Base-by-base conservation (phyloP, 2,329 filamentous ascomycete species). In the Botrytis pseudocinerea region DNA sequence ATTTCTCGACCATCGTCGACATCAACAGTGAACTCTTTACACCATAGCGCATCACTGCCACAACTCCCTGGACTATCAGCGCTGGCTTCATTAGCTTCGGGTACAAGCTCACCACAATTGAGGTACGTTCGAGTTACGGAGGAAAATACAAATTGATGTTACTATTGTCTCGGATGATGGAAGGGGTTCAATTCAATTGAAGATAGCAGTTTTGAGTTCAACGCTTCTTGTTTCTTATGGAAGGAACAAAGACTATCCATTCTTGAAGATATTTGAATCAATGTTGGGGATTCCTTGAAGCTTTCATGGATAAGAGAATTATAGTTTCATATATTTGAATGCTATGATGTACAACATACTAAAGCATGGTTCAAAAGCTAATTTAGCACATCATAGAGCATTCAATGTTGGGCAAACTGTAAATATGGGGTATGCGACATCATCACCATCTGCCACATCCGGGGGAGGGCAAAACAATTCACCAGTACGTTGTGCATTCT, bases 381-480 rank as follows among this genome's bases (percentile, higher is more conserved):
- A 80, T 70, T 72, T 28, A 63, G 44, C 66, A 65, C 64, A 70
- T 59, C 60, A 70, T 69, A 80, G 79, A 74, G 76, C 78, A 32
- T 80, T 80, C 73, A 79, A 77, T 74, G 75, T 78, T 51, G 78
- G 77, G 76, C 76, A 75, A 64, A 76, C 63, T 75, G 60, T 61
- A 46, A 73, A 61, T 25, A 75, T 89, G 85, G 88, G 85, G 77
- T 89, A 88, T 81, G 85, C 88, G 78, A 90, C 88, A 76, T 88
- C 89, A 76, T 90, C 90, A 63, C 89, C 90, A 65, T 89, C 89
- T 74, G 88, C 88, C 59, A 70, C 68, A 59, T 87, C 89, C 75
- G 82, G 80, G 63, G 89, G 88, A 76, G 90, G 90, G 70, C 88
- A 90, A 80, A 87, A 87, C 76, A 86, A 85, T 78, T 85, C 85